Evolutionary conservation across 768 basidiomycete genomes (phyloP).

Genomic region (Boletus speciosus): DNA sequence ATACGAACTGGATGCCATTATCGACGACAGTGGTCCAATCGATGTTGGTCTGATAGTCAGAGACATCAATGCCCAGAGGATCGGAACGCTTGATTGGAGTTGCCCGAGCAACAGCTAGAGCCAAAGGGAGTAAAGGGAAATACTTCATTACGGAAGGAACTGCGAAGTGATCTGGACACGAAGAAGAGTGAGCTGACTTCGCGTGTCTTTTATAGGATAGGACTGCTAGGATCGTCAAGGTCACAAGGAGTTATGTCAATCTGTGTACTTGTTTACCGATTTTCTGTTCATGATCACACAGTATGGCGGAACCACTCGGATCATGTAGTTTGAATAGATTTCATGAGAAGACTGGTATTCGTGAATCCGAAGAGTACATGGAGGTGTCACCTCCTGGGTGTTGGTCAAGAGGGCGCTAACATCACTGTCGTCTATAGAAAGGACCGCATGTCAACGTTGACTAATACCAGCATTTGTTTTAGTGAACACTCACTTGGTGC

Average conservation of each 20-base stretch:
- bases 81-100: conserved; percentile 30
- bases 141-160: conserved; percentile 17
- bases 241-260: neutral
- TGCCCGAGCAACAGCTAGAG: conserved; percentile 13
- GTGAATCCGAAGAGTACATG: neutral
- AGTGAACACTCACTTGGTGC: neutral
- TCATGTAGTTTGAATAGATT: conserved; percentile 1
- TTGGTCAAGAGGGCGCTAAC: no score
- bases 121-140: conserved; percentile 14
- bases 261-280: neutral
- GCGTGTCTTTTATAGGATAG: conserved; percentile 14
- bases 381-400: neutral
- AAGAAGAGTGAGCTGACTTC: neutral
- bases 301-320: conserved; percentile 9
- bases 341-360: conserved; percentile 2
- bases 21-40: conserved; percentile 51
- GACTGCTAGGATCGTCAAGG: neutral
- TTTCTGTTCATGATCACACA: conserved; percentile 6
- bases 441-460: neutral
- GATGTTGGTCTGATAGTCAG: conserved; percentile 44
- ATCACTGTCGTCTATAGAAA: neutral
- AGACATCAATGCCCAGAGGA: conserved; percentile 56
- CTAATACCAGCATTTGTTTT: neutral
- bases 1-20: conserved; percentile 53
- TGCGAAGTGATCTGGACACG: neutral